Percentiles rank a stretch among this genome's conserved stretches.
Evolutionary conservation across 192 early-diverging fungal species (phyloP).

Genomic region (Backusella australiensis): DNA sequence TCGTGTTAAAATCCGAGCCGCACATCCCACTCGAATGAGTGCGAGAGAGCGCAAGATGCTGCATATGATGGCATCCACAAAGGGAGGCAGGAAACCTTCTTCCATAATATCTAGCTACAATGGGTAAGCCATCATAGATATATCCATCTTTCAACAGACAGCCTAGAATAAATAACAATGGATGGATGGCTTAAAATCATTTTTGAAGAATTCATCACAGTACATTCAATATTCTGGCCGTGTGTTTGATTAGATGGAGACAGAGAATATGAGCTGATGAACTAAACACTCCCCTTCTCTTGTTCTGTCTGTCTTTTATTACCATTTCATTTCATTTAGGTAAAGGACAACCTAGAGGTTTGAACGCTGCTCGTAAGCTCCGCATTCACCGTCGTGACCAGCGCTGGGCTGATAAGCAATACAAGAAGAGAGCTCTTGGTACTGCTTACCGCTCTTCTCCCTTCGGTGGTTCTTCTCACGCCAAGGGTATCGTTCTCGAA

Average conservation of each 20-base stretch:
- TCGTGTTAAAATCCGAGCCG: background rate
- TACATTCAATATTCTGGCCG: background rate
- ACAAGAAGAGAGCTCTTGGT: conserved; percentile 97
- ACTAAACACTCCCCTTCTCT: background rate
- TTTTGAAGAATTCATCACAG: background rate
- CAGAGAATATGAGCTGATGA: background rate
- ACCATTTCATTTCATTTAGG: conserved; percentile 31
- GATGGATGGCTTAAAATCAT: conserved; percentile 4
- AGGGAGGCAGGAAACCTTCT: conserved; percentile 6
- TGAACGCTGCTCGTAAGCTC: conserved; percentile 98
- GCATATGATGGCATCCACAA: background rate
- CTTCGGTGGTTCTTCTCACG: conserved; percentile 99
- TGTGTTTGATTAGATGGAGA: background rate
- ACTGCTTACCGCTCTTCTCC: conserved; percentile 98
- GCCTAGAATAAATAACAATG: background rate
- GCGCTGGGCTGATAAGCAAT: conserved; percentile 98
- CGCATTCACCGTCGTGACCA: conserved; percentile 96
- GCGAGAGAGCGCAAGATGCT: background rate
- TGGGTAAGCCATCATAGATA: conserved; percentile 10
- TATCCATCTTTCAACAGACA: conserved; percentile 1
- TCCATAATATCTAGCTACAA: conserved; percentile 20
- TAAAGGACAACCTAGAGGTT: conserved; percentile 95
- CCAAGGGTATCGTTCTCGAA: conserved; percentile 99
- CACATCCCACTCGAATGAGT: background rate
- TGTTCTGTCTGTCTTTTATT: background rate